phyloP scores from a whole-genome alignment of 495 filamentous ascomycete genomes.

The Penicillium coprophilum region DNA sequence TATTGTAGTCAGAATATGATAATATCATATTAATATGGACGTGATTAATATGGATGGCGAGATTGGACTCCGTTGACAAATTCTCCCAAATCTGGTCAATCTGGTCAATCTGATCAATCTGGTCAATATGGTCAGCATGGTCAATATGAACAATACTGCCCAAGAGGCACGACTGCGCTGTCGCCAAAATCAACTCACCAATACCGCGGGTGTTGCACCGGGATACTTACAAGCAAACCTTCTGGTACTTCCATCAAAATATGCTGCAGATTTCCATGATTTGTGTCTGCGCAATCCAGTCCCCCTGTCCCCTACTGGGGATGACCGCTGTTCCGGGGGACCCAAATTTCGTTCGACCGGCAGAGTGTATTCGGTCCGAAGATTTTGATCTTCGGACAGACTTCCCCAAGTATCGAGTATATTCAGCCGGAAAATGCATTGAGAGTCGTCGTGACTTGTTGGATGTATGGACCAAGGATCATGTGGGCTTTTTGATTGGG shows the following conservation, averaged over 20 bases:
- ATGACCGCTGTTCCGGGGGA: conserved; percentile 25
- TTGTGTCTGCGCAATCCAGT: conserved; percentile 57
- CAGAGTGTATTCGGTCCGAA: conserved; percentile 24
- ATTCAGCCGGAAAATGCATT: conserved; percentile 35
- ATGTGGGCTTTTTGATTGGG: conserved; percentile 58
- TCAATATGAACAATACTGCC: conserved; percentile 24
- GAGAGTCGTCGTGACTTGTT: conserved; percentile 35
- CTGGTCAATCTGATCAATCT: neutral
- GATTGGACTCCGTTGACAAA: too few species aligned
- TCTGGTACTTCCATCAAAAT: conserved; percentile 50
- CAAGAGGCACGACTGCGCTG: conserved; percentile 42
- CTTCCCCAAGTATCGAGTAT: conserved; percentile 55
- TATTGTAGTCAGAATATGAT: neutral
- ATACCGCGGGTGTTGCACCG: conserved; percentile 52
- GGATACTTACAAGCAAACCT: conserved; percentile 59
- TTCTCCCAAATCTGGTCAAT: neutral
- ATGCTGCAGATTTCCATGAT: conserved; percentile 51
- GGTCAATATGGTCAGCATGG: neutral
- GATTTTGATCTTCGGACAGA: conserved; percentile 53
- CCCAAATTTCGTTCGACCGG: conserved; percentile 19
- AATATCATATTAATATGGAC: neutral
- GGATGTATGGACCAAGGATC: conserved; percentile 47
- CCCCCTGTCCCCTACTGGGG: conserved; percentile 56
- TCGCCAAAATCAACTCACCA: conserved; percentile 40
- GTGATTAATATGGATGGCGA: too few species aligned